Conservation (phyloP, 257 asterid genomes). For the Solanum pennellii region DNA sequence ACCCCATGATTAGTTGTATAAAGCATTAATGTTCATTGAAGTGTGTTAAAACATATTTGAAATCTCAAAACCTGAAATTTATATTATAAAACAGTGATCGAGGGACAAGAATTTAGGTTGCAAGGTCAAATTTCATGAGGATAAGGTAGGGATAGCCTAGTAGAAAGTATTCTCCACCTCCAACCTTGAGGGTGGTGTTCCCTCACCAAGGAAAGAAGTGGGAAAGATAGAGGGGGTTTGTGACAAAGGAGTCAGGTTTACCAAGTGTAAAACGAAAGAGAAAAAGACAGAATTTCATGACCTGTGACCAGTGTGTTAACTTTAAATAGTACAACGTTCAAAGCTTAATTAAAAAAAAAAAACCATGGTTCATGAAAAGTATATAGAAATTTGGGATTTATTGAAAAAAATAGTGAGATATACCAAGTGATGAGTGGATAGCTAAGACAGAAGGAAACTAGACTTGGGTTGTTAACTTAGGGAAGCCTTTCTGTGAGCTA, state of each 20-base stretch:
- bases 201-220: not conserved
- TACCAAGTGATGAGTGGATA: not conserved
- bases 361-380: not conserved
- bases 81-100: not conserved
- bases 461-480: not conserved
- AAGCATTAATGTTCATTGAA: not conserved
- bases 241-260: not conserved
- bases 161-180: not conserved
- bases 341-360: not conserved
- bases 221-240: not conserved
- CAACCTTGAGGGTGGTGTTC: not conserved
- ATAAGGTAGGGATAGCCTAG: not conserved
- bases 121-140: not conserved
- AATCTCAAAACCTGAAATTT: not conserved
- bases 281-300: not conserved
- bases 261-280: not conserved
- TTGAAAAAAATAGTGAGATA: not conserved
- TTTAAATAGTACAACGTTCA: not conserved
- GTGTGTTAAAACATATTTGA: not conserved
- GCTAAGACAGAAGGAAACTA: not conserved
- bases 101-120: not conserved
- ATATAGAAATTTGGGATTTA: not conserved
- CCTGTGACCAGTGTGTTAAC: not conserved
- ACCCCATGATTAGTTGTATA: not conserved
- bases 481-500: not conserved